phyloP scores from a whole-genome alignment of 768 basidiomycete genomes.

The Tricholoma hemisulphureum region DNA sequence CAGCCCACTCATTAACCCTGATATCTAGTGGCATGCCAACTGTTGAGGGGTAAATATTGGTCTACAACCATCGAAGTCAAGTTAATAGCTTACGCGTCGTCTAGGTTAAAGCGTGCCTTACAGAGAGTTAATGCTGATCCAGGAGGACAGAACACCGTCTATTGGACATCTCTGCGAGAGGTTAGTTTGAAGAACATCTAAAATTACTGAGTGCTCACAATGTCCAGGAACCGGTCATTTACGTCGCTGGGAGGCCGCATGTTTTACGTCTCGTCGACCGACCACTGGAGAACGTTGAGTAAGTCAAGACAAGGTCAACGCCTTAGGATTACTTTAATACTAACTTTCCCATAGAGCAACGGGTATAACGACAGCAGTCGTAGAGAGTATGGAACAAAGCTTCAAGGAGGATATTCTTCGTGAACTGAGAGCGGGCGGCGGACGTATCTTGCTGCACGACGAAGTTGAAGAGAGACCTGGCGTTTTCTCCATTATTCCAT shows the following conservation, averaged over 20 bases:
- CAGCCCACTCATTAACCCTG: constrained; percentile 1
- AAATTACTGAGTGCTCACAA: background rate
- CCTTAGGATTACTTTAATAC: background rate
- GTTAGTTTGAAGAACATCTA: constrained; percentile 34
- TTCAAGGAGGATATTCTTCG: constrained; percentile 86
- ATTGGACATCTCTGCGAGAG: constrained; percentile 96
- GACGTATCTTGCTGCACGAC: constrained; percentile 88
- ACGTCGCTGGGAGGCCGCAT: constrained; percentile 82
- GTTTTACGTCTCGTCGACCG: constrained; percentile 85
- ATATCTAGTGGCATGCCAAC: constrained; percentile 88
- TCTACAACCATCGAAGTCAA: background rate
- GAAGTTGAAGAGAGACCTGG: constrained; percentile 94
- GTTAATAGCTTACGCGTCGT: background rate
- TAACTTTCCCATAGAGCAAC: constrained; percentile 62
- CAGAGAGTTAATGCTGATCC: constrained; percentile 77
- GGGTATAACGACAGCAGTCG: constrained; percentile 85
- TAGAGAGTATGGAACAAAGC: constrained; percentile 86
- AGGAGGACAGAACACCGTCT: constrained; percentile 69
- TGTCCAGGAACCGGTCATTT: constrained; percentile 85
- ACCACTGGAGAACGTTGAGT: constrained; percentile 95
- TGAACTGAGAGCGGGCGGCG: constrained; percentile 70
- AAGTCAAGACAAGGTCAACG: constrained; percentile 26
- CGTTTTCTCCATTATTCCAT: constrained; percentile 84
- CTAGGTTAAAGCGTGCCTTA: constrained; percentile 75
- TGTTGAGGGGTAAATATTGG: constrained; percentile 62